Evolutionary conservation across 305 asterid species (phyloP), one percentile per base, ranked within the genome.

Genomic region (Fraxinus sp.): DNA sequence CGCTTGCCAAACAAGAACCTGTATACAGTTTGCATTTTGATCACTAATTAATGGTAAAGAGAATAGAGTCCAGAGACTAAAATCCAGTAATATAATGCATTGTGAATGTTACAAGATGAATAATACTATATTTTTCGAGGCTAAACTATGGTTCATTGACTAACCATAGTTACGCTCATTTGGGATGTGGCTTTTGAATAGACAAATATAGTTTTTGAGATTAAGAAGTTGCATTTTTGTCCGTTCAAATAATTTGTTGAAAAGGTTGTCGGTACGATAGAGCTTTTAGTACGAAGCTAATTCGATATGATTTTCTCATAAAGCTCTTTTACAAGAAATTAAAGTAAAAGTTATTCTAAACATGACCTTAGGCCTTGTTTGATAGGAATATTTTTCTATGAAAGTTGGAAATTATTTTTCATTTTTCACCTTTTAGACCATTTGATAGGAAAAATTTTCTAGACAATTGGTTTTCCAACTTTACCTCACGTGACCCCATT

Each of bases 1-100:
- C 74, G 20, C 37, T 74, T 79, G 78, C 78, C 83, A 73, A 78
- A 85, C 85, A 78, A 81, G 71, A 62, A 20, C 30, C 71, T 6
- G 71, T 62, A 62, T 28, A 62, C 66, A 55, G 66, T 55, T 55
- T 55, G 66, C 66, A 55, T 55, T n/a, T 55, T 16, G 20, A 44
- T 13, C 6, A 46, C n/a, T 16, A 46, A 14, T 49, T 14, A 3
- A 14, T 7, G 59, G 6, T 14, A 13, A 49, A 49, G 11, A 57
- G 68, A 57, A 57, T 18, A 37, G 28, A 37, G 64, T 55, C 64
- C 0, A 55, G 16, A 2, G n/a, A 44, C 55, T 11, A 44, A 44
- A 11, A 10, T 44, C 7, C 20, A 16, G 11, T 7, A n/a, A 57
- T 57, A n/a, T 57, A 5, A 57, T 57, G 26, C 66, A n/a, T 55